Evolutionary conservation across 768 basidiomycete genomes (phyloP).

Genomic region (Multifurca ochricompacta): DNA sequence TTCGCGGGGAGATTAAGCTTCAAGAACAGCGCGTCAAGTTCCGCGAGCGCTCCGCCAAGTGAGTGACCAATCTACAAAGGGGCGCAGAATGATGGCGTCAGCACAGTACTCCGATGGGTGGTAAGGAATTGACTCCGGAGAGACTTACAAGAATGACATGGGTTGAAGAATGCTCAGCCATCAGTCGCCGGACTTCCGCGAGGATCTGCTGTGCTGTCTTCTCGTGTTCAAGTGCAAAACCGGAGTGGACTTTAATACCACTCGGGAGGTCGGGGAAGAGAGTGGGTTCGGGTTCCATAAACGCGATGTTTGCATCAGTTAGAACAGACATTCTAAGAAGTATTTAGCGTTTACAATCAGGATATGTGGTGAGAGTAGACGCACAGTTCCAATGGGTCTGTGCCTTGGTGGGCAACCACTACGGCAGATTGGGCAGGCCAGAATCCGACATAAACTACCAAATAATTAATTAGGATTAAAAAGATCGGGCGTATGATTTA

Average conservation of each 20-base stretch:
- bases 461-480: not conserved
- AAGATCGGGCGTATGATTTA: not conserved
- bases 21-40: conserved; percentile 16
- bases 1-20: conserved; percentile 13
- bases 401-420: conserved; percentile 20
- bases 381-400: conserved; percentile 14
- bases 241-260: conserved; percentile 5
- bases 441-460: conserved; percentile 19
- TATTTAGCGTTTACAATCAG: not conserved
- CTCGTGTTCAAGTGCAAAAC: conserved; percentile 14
- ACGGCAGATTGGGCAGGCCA: conserved; percentile 14
- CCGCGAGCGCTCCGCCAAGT: conserved; percentile 17
- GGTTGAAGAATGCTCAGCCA: not conserved
- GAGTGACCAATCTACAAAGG: conserved; percentile 13
- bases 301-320: conserved; percentile 7
- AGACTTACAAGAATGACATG: conserved; percentile 10
- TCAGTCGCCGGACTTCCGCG: conserved; percentile 6
- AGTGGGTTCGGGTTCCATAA: conserved; percentile 1
- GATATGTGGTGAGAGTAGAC: not conserved
- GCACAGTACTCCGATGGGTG: not conserved
- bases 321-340: conserved; percentile 8
- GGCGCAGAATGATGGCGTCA: not conserved
- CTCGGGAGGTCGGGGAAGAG: conserved; percentile 11
- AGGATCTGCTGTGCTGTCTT: conserved; percentile 13
- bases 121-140: no score